These are phyloP conservation scores for Aphanomyces stellatus DNA, from an alignment of 352 stramenopile species.

Conservation along the genomic window DNA sequence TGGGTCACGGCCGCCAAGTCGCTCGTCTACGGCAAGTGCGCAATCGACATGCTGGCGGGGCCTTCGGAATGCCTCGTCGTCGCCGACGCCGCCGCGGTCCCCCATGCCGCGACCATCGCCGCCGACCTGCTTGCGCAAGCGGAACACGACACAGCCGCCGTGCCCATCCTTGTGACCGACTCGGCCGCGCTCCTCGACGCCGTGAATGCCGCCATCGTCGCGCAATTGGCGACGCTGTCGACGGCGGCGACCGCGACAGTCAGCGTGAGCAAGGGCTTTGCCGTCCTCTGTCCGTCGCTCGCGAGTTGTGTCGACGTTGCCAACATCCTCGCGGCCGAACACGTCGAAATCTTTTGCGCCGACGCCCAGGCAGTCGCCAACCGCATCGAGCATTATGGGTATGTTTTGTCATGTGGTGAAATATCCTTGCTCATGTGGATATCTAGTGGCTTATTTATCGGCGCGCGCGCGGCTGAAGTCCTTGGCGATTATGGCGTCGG, in stretches of 20 bases:
- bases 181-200: constrained; percentile 75
- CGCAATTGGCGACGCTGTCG: constrained; percentile 67
- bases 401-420: neutral
- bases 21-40: constrained; percentile 94
- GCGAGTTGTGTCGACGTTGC: constrained; percentile 69
- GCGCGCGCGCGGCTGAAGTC: constrained; percentile 88
- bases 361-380: constrained; percentile 83
- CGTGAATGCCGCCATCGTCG: constrained; percentile 81
- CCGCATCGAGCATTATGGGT: constrained; percentile 60
- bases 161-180: constrained; percentile 94
- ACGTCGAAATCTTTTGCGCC: constrained; percentile 88
- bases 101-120: constrained; percentile 59
- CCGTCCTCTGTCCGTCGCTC: constrained; percentile 64
- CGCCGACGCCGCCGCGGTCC: constrained; percentile 86
- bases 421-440: neutral
- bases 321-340: constrained; percentile 75
- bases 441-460: constrained; percentile 94
- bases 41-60: constrained; percentile 99
- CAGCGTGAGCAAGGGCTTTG: constrained; percentile 70
- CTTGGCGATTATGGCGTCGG: constrained; percentile 98
- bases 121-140: constrained; percentile 78
- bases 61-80: constrained; percentile 98
- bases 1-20: constrained; percentile 99
- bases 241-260: constrained; percentile 51
- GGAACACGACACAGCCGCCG: constrained; percentile 96